A percentile compares a stretch with the other conserved stretches of the same genome.
phyloP scores from a whole-genome alignment of 2,329 filamentous ascomycete genomes.

The Aspergillus sp. region DNA sequence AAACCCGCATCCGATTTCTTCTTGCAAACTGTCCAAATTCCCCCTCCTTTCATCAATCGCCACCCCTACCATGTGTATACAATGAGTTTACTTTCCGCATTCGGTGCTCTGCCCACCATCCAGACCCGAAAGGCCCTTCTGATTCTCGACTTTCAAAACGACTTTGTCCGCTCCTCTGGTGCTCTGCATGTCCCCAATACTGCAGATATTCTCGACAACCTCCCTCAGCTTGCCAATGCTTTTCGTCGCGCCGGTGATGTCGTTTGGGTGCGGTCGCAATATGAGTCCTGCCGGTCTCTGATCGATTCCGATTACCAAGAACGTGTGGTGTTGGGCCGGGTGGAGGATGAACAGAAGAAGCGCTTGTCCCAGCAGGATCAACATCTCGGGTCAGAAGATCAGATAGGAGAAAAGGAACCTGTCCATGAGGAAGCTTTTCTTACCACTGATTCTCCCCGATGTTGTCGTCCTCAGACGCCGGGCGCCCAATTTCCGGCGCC shows the following conservation, averaged over 20 bases:
- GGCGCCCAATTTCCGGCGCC: constrained; percentile 49
- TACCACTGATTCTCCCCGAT: constrained; percentile 26
- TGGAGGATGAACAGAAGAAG: constrained; percentile 19
- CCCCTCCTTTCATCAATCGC: not conserved
- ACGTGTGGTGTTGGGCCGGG: constrained; percentile 39
- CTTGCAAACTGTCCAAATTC: not conserved
- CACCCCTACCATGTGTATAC: constrained; percentile 20
- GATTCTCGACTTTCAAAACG: constrained; percentile 83
- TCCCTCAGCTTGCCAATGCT: constrained; percentile 60
- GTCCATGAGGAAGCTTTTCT: constrained; percentile 42
- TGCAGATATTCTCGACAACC: constrained; percentile 61
- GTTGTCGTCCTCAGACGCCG: constrained; percentile 35
- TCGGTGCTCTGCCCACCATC: constrained; percentile 42
- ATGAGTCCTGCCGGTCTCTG: constrained; percentile 56
- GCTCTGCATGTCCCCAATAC: constrained; percentile 62
- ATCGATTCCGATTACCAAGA: constrained; percentile 48
- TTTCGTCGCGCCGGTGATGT: constrained; percentile 72
- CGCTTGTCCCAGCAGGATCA: constrained; percentile 1
- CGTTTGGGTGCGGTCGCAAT: constrained; percentile 80
- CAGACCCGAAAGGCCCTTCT: constrained; percentile 67
- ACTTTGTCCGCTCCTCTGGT: constrained; percentile 69
- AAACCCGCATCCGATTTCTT: no score
- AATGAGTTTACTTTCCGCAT: constrained; percentile 27
- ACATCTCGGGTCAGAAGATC: constrained; percentile 6
- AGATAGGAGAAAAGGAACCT: constrained; percentile 1